Base-by-base conservation (phyloP, 2,329 filamentous ascomycete species). In the Sporothrix variecibatus region DNA sequence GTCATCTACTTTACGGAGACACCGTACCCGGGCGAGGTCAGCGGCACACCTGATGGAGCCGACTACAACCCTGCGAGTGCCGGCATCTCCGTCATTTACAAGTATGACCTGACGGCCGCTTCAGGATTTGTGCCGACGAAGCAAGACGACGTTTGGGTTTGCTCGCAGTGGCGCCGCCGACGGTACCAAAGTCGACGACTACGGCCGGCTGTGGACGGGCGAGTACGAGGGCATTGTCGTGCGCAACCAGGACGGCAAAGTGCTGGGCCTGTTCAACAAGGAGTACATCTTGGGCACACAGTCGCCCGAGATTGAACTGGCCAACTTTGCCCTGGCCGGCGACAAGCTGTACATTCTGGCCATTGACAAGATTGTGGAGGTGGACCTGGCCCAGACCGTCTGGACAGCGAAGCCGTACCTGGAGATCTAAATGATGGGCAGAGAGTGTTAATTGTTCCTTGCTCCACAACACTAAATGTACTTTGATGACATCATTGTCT, bases 161-260 rank as follows among this genome's bases (percentile, higher is more conserved):
- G 49, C 49, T 20, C 49, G 49, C 17, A 53, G 49, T 17, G 49
- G 49, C 49, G 49, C 49, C 12, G 49, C 49, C 49, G 49, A 53
- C n/a, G 49, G 49, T 17, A 53, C 49, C 11, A 53, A 53, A 17
- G 49, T 53, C 49, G 49, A 53, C 20, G 49, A 53, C 7, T 53
- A 53, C 49, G 49, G 49, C 49, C 49, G 49, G 49, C 49, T 53
- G 49, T 56, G 53, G 53, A 56, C 53, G 53, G 53, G 53, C 53
- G 53, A 56, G 53, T 56, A 56, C 53, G n/a, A 56, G 53, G 53
- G 53, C 20, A 23, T 56, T 26, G 53, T 56, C 5, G 53, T 56
- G 53, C 53, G 53, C 20, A 56, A 56, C 53, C 20, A 12, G n/a
- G 53, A 12, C 20, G 53, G 53, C 20, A 26, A 56, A 20, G 23